Percentiles rank a stretch among this genome's conserved stretches.
phyloP scores from a whole-genome alignment of 306 rosid genomes.

The Leucaena leucocephala region DNA sequence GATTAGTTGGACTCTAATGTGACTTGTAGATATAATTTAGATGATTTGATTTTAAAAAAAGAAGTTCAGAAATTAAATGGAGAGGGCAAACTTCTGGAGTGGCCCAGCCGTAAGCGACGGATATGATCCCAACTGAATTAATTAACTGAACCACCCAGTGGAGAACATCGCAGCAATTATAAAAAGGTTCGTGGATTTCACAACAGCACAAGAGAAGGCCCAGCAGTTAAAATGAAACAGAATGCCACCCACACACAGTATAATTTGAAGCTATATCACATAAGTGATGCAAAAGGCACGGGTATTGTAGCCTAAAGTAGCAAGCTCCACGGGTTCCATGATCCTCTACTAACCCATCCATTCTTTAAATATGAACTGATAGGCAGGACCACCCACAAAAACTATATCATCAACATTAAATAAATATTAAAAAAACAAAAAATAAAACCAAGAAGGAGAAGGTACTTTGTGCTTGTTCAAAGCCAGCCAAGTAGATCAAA shows the following conservation, averaged over 20 bases:
- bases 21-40: too few species aligned
- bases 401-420: not conserved
- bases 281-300: not conserved
- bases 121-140: not conserved
- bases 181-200: not conserved
- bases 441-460: not conserved
- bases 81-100: not conserved
- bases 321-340: constrained; percentile 10
- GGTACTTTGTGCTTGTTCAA: not conserved
- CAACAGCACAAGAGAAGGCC: not conserved
- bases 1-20: too few species aligned
- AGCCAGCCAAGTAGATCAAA: not conserved
- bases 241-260: too few species aligned
- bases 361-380: constrained; percentile 9
- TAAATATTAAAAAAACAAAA: not conserved
- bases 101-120: not conserved
- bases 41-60: too few species aligned
- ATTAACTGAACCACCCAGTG: not conserved
- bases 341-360: constrained; percentile 13
- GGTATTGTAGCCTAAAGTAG: not conserved
- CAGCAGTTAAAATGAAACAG: not conserved
- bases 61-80: too few species aligned
- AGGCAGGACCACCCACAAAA: not conserved
- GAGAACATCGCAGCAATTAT: not conserved
- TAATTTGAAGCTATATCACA: not conserved